Base-by-base conservation (phyloP, 192 early-diverging fungal species). In the Coemansia sp. region DNA sequence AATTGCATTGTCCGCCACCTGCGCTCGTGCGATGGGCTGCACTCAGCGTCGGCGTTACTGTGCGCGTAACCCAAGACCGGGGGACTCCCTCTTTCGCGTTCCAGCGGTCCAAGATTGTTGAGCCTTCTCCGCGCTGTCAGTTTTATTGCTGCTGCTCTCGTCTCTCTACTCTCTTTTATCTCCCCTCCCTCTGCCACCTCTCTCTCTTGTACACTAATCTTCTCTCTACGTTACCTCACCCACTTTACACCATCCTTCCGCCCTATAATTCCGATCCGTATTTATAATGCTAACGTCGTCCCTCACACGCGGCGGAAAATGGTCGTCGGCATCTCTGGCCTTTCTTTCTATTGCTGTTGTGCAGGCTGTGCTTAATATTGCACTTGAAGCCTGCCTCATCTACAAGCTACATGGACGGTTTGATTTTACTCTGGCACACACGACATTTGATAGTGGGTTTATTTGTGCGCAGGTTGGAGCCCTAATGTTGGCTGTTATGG, bases 401-500 rank as follows among this genome's bases (percentile, higher is more conserved):
- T 24, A 62, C 11, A 54, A 57, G 7, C 50, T 73, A 16, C 22
- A 38, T 10, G 13, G 22, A 1, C 29, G 26, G 20, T 27, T 58
- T 14, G 29, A 38, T 48, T 10, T 43, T 22, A n/a, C 58, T 9
- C 61, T 29, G n/a, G 51, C 68, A 13, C 68, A 78, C 24, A 68
- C 66, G 1, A 60, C 69, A 1, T 73, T 73, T 43, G 70, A 66
- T 48, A 43, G 59, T 47, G 70, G 75, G 2, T 65, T 64, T 27
- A 61, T 78, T 49, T 64, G 59, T 11, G 66, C 56, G 1, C 75
- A 78, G 63, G n/a, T 54, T 29, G 64, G 61, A 48, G 69, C 75
- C 0, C 43, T 73, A 18, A 3, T 59, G 7, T 50, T 78, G 41
- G 48, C 63, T 0, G 58, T 48, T 10, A 41, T 58, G 12, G 75